Conservation (phyloP, 1,139 yeast species). For the Saccharomycopsis hybrid region DNA sequence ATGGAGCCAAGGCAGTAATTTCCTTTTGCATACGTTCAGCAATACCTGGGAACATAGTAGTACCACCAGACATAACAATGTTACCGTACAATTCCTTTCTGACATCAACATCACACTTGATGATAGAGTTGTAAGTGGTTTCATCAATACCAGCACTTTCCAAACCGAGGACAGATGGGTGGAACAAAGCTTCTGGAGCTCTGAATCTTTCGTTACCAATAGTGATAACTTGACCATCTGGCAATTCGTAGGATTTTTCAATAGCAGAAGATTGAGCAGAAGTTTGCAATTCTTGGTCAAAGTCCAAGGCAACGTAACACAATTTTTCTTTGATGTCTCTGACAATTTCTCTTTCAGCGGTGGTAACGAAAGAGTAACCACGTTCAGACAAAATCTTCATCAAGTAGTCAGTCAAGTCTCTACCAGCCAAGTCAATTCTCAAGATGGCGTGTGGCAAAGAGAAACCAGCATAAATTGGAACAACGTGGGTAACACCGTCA, state of each 20-base stretch:
- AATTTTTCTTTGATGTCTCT: constrained; percentile 99
- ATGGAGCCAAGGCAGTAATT: constrained; percentile 98
- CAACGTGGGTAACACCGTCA: constrained; percentile 99
- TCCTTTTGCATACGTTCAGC: constrained; percentile 99
- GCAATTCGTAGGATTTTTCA: constrained; percentile 98
- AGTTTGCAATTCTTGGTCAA: constrained; percentile 97
- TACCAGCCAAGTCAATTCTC: constrained; percentile 99
- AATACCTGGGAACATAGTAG: constrained; percentile 99
- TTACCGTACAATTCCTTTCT: constrained; percentile 98
- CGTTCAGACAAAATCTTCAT: constrained; percentile 98
- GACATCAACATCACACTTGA: constrained; percentile 98
- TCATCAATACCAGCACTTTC: constrained; percentile 99
- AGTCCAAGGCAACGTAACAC: constrained; percentile 95
- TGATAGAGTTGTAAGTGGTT: constrained; percentile 98
- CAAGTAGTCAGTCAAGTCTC: constrained; percentile 97
- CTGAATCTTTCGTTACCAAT: constrained; percentile 99
- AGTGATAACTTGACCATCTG: constrained; percentile 99
- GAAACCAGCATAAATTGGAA: constrained; percentile 99
- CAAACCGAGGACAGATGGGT: constrained; percentile 94
- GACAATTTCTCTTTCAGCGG: constrained; percentile 99
- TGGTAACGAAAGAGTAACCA: constrained; percentile 97
- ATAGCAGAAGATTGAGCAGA: constrained; percentile 97
- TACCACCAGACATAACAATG: constrained; percentile 99
- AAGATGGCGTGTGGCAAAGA: constrained; percentile 97
- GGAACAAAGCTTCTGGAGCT: constrained; percentile 99